Conservation (phyloP, 2,329 filamentous ascomycete genomes). For the Claviceps sorghi region DNA sequence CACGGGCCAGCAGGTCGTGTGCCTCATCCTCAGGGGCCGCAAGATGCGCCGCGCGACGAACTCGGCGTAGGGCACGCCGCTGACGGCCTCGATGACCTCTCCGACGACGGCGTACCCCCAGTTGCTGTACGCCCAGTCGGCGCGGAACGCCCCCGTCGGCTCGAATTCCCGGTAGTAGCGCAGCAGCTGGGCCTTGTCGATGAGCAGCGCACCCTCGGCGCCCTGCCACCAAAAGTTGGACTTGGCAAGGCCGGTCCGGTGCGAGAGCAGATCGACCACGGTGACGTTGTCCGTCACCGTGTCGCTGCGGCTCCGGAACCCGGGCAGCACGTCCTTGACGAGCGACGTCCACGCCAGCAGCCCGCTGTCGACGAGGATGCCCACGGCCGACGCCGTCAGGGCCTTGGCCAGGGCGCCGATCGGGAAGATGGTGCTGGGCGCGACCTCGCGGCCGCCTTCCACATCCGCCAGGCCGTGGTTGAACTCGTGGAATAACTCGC, state of each 20-base stretch:
- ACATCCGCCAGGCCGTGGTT: background rate
- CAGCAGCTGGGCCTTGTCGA: background rate
- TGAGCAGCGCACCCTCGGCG: background rate
- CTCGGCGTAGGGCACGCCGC: background rate
- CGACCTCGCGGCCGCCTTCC: background rate
- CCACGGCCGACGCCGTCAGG: background rate
- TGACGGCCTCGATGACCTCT: background rate
- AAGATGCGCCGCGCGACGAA: background rate
- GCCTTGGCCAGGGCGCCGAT: background rate
- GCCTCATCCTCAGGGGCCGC: background rate
- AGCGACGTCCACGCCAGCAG: background rate
- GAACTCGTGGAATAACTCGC: background rate
- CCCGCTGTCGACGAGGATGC: background rate
- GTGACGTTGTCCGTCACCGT: background rate
- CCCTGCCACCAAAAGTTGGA: conserved; percentile 1
- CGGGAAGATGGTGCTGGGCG: background rate
- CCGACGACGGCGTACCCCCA: background rate
- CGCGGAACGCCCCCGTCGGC: background rate
- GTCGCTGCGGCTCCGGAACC: background rate
- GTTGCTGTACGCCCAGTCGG: conserved; percentile 1
- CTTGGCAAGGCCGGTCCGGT: background rate
- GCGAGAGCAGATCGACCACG: background rate
- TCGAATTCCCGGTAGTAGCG: background rate
- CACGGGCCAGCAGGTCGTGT: background rate
- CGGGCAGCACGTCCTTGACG: background rate